Conservation (phyloP, 1,284 basidiomycete species). For the Ganoderma resinaceum region DNA sequence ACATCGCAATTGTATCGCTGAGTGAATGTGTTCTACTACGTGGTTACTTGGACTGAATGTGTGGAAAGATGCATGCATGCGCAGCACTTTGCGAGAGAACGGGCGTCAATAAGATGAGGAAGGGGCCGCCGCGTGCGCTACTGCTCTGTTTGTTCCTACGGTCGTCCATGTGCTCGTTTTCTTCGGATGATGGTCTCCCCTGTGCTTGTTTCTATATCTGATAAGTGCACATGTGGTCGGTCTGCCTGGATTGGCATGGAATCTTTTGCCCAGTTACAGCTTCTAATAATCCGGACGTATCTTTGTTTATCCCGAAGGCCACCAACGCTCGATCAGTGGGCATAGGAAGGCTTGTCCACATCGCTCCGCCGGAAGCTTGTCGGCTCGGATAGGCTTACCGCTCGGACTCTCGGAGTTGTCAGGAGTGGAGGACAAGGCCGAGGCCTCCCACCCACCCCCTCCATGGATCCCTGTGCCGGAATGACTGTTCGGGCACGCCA, state of each 20-base stretch:
- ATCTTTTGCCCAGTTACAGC: not conserved
- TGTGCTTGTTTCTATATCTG: constrained; percentile 13
- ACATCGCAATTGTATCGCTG: not conserved
- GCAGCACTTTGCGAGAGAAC: constrained; percentile 11
- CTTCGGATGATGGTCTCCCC: constrained; percentile 19
- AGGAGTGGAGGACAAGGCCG: not conserved
- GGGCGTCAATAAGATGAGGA: constrained; percentile 14
- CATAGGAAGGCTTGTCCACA: not conserved
- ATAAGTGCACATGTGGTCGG: constrained; percentile 3
- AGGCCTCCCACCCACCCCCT: not conserved
- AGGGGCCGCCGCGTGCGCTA: constrained; percentile 2
- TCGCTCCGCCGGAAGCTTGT: not conserved
- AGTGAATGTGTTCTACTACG: not conserved
- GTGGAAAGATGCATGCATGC: not conserved
- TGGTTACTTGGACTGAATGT: not conserved
- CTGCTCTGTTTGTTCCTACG: constrained; percentile 19
- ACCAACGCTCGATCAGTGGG: not conserved
- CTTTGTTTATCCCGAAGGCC: constrained; percentile 1
- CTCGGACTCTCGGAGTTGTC: constrained; percentile 3
- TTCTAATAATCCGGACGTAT: not conserved
- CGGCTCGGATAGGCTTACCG: no score
- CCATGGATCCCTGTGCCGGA: not conserved
- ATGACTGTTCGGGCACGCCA: constrained; percentile 11
- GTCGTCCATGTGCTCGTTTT: constrained; percentile 28
- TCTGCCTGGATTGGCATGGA: not conserved